Evolutionary conservation across 2,329 filamentous ascomycete genomes (phyloP), one percentile per base, ranked within the genome.

Genomic region (Talaromyces sp.): DNA sequence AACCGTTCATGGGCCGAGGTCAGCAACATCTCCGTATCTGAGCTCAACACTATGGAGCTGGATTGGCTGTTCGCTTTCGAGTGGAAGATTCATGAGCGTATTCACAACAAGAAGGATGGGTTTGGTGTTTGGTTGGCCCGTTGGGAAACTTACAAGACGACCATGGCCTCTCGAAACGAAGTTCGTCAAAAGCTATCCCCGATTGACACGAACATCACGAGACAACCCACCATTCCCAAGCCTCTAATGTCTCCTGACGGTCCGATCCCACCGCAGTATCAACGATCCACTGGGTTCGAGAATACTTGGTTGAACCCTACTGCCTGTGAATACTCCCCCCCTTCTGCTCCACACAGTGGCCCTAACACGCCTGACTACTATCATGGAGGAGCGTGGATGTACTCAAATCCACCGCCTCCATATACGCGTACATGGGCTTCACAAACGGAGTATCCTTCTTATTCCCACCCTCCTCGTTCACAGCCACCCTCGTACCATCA

Each of bases 1-100:
- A 97, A 97, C 81, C 90, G 92, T 63, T 97, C 93, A 1, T 97
- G 93, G 93, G 92, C 93, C 5, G 93, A 97, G 75, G 93, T 97
- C 61, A 97, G 92, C 78, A 92, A 91, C 67, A 96, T 97, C 70
- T 84, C 89, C 37, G 92, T 97, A 22, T 80, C 85, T 2, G 92
- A 97, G 74, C 84, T 97, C 70, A 97, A 97, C 80, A 83, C 85
- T 67, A 86, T 96, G 76, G 93, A 97, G 82, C 87, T 90, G 72
- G 90, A 96, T 71, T 97, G 93, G 93, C 85, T 97, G 47, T 84
- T 87, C 63, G 88, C 89, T 49, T 95, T 96, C 75, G 84, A 87
- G 70, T 97, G 92, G 89, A 85, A 89, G 69, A 87, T 97, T 62
- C 95, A 96, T 74, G 90, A 95, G 74, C 93, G 96, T 73, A 88